Evolutionary conservation across 805 yeast species (phyloP), one percentile per base, ranked within the genome.

Genomic region (Candida insectorum): DNA sequence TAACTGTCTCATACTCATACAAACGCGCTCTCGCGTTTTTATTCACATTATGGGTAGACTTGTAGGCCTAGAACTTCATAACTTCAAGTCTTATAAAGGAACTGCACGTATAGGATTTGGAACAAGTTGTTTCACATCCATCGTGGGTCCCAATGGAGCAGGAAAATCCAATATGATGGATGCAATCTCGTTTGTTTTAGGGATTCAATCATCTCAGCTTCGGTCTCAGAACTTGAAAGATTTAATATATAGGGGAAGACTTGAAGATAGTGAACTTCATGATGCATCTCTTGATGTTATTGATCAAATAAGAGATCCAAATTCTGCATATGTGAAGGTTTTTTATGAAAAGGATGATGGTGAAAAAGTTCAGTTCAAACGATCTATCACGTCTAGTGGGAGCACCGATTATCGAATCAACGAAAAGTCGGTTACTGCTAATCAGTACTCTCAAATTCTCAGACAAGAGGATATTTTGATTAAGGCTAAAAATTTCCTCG

Each of bases 121-220:
- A 0, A 71, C 80, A 9, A 75, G 89, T 0, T 69, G 73, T 40
- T 93, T 93, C 64, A 86, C 96, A 1, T 81, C 95, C 28, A 85
- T 93, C 41, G 85, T 93, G 37, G 98, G 98, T 1, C 97, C 97
- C n/a, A 93, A 93, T 69, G 98, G 98, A 21, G 84, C 97, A 1
- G 98, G 98, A 6, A 93, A 93, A 62, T 85, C 96, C 26, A 93
- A 93, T 53, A 84, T 93, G 79, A 89, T 93, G 84, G 98, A 93
- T 56, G 97, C 98, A 22, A 83, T 93, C 28, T 82, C 96, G 14
- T 93, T 93, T 57, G 97, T 91, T 6, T 69, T 93, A 23, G 98
- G 98, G 16, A 79, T 91, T 30, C 69, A 82, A 46, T 74, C 87
- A 14, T 61, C 70, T 12, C 89, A 85, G 36, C 66, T 93, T 38